Evolutionary conservation across 1,139 yeast species (phyloP), one percentile per base, ranked within the genome.

Genomic region (Hansenula anomala): DNA sequence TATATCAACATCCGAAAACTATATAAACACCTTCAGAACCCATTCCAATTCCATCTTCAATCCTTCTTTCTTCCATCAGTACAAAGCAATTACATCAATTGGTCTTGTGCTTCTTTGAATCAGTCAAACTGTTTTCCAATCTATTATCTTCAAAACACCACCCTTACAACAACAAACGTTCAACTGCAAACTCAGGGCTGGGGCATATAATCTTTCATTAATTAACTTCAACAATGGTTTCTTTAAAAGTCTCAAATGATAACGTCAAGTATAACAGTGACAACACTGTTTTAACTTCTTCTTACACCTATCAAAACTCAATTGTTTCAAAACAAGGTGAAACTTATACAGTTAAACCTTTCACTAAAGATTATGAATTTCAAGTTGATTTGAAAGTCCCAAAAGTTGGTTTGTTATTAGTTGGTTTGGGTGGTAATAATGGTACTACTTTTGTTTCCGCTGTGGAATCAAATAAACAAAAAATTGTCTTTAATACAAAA

Each of bases 351-450:
- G 95, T 89, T 40, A 78, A 82, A 19, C 95, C 95, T 17, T 76
- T 84, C 44, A 61, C 74, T 42, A 73, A 73, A 48, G 85, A 87
- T 49, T 87, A 88, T 60, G 84, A 88, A 58, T 90, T 90, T 73
- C 86, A 87, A 64, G 81, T 87, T 38, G 94, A 88, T 56, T 72
- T 87, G 60, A 75, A 73, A 48, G 80, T 83, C 40, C 96, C 96
- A 52, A 88, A 83, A 66, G 77, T 89, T 40, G 97, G 97, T 59
- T 71, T 90, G 48, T 67, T 90, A 78, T 74, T 90, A 51, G 97
- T 90, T 39, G 97, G 97, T 52, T 74, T 89, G 52, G 97, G 97
- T 56, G 97, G 97, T 67, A 90, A 90, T 73, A 90, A 90, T 60
- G 97, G 97, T 65, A 75, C 96, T 46, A 90, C 97, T 19, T 73